Base-by-base conservation (phyloP, 768 basidiomycete species). In the Plicaturopsis crispa region DNA sequence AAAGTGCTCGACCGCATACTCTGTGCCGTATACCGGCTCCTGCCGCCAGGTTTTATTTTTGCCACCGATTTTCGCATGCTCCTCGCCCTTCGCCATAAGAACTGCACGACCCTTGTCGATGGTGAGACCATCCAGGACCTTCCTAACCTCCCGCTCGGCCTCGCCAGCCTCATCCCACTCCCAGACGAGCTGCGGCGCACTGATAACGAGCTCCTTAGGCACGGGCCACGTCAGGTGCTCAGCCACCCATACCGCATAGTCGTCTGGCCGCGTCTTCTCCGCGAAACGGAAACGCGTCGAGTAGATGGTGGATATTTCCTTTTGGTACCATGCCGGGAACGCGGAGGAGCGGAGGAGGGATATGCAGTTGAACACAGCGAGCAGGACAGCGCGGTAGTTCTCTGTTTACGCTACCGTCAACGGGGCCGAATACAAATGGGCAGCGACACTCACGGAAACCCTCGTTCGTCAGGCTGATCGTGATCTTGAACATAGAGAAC, bases 11-110 rank as follows among this genome's bases (percentile, higher is more conserved):
- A 93, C 76, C 24, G 67, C 66, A 58, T 93, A 97, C 44, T 77
- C 72, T 2, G 96, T 97, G 4, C 84, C 89, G 58, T 99, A 99
- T 78, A 90, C 91, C 31, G 83, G 80, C 60, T 98, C 96, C 31
- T 72, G 76, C 46, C 72, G 52, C 88, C 88, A 91, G 11, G 51
- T 41, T 7, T 59, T 48, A 24, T 61, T 57, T 13, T 67, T 54
- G 11, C 65, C 63, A 18, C 60, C 56, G 38, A 84, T 63, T 28
- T 80, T 65, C 38, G 66, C 69, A 31, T 68, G 66, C 21, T 74
- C 81, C 43, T 78, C 74, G 31, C 72, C 75, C 54, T 78, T 78
- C n/a, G 81, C 81, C 73, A 89, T 88, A 28, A 99, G 58, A 18
- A 85, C 77, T 16, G 81, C 75, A 16, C 87, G 68, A 33, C 80